Base-by-base conservation (phyloP, 345 rosid species). In the Gossypium bickii region DNA sequence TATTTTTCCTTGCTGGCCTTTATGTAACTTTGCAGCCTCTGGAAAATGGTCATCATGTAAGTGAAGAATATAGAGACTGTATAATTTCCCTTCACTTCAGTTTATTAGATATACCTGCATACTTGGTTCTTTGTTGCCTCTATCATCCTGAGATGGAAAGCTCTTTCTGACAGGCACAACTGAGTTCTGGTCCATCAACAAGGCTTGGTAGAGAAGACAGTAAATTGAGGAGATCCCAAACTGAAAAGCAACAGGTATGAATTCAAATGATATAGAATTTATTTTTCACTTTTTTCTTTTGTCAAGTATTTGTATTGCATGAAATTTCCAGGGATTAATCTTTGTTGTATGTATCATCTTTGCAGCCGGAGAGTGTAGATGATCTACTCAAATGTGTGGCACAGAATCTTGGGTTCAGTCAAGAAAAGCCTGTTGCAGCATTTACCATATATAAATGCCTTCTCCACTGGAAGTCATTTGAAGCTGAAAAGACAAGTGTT, bases 401-500 rank as follows among this genome's bases (percentile, higher is more conserved):
- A 25, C 82, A 82, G 69, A 72, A 93, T 78, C 69, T 91, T 6
- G 98, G 99, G 48, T 93, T 87, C 79, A 88, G 90, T 82, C 83
- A 87, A 60, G 95, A 89, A 43, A 88, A 87, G 77, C 97, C 98
- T 27, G 83, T 91, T 78, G 97, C 97, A 45, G 92, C 96, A 62
- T 80, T 89, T 81, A 92, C 97, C 55, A 86, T 92, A 34, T 94
- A 94, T 84, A 92, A 83, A 83, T 94, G 98, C 81, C 96, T 94
- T 81, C 87, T 94, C 66, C 87, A 89, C 75, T 93, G 99, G 97
- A 90, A 79, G 85, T 79, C 87, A 63, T 90, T 95, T 78, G 99
- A 93, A 85, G 94, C 92, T 67, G 98, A 95, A 77, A 93, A 82
- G 84, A 93, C 97, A 48, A 95, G 90, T 79, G 88, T 93, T 29